phyloP scores from a whole-genome alignment of 805 yeast genomes.

The Candida suzukii region DNA sequence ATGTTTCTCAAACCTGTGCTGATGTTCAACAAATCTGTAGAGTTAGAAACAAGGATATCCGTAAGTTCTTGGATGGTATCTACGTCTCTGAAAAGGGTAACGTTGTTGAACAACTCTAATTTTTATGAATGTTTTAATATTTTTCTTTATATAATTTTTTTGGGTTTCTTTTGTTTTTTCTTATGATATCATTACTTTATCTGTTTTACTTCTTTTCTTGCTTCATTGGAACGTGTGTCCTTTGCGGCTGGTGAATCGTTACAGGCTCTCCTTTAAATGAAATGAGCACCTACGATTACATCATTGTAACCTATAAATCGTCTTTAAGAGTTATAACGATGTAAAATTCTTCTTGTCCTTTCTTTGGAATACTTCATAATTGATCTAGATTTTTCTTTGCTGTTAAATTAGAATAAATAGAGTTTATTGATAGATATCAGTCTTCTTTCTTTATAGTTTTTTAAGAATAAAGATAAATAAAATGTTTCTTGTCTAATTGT shows the following conservation, averaged over 20 bases:
- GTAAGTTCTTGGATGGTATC: conserved; percentile 99
- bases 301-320: conserved; percentile 7
- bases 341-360: background rate
- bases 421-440: background rate
- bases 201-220: conserved; percentile 2
- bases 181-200: conserved; percentile 1
- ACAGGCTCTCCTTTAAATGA: conserved; percentile 17
- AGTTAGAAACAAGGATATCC: conserved; percentile 99
- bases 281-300: conserved; percentile 29
- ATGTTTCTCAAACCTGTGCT: conserved; percentile 97
- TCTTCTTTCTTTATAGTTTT: background rate
- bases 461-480: background rate
- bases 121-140: background rate
- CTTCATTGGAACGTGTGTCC: conserved; percentile 21
- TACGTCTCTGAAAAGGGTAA: conserved; percentile 95
- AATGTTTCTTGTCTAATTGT: too few relatives aligned
- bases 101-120: conserved; percentile 44
- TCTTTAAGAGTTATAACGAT: background rate
- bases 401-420: background rate
- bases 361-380: background rate
- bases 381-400: background rate
- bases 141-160: background rate
- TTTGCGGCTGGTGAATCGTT: conserved; percentile 26
- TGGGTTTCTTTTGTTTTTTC: background rate
- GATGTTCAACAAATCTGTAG: conserved; percentile 96